phyloP scores from a whole-genome alignment of 345 rosid species.

The Camelina laxa region DNA sequence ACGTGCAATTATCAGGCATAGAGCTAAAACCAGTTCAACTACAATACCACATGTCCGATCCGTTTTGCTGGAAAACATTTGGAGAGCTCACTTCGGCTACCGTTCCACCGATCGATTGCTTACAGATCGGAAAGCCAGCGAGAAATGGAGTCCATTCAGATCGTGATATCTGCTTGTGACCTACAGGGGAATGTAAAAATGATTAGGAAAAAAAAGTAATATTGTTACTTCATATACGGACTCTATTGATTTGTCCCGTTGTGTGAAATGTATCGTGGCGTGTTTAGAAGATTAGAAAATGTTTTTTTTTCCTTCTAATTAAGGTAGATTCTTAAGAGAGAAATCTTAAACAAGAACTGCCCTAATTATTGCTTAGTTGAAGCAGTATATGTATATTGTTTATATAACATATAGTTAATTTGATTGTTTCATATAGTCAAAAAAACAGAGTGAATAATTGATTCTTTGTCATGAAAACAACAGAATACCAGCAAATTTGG shows the following conservation, averaged over 20 bases:
- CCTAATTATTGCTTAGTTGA: constrained; percentile 18
- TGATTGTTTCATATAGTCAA: neutral
- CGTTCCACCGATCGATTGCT: constrained; percentile 80
- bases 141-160: constrained; percentile 67
- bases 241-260: neutral
- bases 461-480: too few species aligned
- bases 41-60: constrained; percentile 71
- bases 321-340: constrained; percentile 18
- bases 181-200: constrained; percentile 29
- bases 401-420: constrained; percentile 22
- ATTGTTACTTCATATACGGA: constrained; percentile 16
- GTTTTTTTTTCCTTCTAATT: neutral
- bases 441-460: too few species aligned
- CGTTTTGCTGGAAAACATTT: constrained; percentile 95
- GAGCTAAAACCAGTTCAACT: constrained; percentile 75
- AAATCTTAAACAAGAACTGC: neutral
- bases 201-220: constrained; percentile 14
- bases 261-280: constrained; percentile 14
- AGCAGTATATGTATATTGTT: constrained; percentile 26
- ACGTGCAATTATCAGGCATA: constrained; percentile 68
- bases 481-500: too few species aligned
- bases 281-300: constrained; percentile 10
- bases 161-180: constrained; percentile 65
- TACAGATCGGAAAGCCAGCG: constrained; percentile 86
- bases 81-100: constrained; percentile 83